phyloP scores from a whole-genome alignment of 352 stramenopile genomes.

The Peronospora destructor region DNA sequence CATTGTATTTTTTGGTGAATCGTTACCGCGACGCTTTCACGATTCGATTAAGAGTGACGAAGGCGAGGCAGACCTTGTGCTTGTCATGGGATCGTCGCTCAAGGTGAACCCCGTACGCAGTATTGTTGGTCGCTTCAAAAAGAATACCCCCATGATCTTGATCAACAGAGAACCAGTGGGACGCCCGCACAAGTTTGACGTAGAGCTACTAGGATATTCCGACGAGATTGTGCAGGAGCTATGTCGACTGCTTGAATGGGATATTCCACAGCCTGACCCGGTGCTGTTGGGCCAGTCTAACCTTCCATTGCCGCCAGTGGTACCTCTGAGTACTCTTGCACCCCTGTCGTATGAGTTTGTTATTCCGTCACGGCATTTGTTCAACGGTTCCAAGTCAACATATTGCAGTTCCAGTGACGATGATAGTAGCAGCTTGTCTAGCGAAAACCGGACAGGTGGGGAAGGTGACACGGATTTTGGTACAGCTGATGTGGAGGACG shows the following conservation, averaged over 20 bases:
- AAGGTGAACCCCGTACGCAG: conserved; percentile 93
- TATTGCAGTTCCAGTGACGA: conserved; percentile 57
- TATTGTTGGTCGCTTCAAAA: conserved; percentile 78
- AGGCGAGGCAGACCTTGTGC: conserved; percentile 89
- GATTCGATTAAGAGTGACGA: conserved; percentile 76
- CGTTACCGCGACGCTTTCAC: conserved; percentile 86
- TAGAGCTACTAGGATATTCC: conserved; percentile 77
- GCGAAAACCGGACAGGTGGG: conserved; percentile 33
- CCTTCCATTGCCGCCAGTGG: conserved; percentile 23
- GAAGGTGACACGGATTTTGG: conserved; percentile 27
- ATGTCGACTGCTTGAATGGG: conserved; percentile 65
- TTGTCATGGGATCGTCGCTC: conserved; percentile 99
- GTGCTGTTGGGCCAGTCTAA: conserved; percentile 60
- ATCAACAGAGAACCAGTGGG: conserved; percentile 81
- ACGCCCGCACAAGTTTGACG: conserved; percentile 77
- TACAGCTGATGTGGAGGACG: conserved; percentile 28
- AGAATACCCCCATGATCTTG: conserved; percentile 76
- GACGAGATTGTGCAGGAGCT: conserved; percentile 82
- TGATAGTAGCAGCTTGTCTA: conserved; percentile 47
- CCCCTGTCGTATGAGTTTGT: conserved; percentile 63
- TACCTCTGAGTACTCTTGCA: conserved; percentile 19
- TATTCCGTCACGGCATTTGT: conserved; percentile 64
- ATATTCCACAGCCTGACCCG: conserved; percentile 66
- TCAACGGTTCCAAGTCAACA: conserved; percentile 56
- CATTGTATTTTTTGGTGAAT: conserved; percentile 98